Evolutionary conservation across 768 basidiomycete genomes (phyloP).

Genomic region (Asterophora lycoperdoides): DNA sequence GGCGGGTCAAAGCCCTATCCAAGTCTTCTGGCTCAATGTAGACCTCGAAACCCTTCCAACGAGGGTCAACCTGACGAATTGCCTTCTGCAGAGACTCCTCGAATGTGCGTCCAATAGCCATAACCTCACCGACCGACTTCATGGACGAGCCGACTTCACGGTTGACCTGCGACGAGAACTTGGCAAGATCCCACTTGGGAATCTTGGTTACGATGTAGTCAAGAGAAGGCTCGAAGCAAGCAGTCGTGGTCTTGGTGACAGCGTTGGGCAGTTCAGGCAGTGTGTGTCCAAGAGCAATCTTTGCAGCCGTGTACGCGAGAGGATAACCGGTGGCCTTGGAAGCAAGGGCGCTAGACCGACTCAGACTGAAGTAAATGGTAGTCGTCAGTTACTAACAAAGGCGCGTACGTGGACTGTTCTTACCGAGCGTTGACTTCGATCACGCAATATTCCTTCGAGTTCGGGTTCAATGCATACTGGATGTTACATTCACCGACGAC

Average conservation of each 20-base stretch:
- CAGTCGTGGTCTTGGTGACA: conserved; percentile 98
- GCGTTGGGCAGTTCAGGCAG: conserved; percentile 98
- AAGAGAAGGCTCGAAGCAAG: conserved; percentile 97
- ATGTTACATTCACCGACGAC: conserved; percentile 97
- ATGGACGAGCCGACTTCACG: conserved; percentile 95
- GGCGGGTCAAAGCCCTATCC: conserved; percentile 70
- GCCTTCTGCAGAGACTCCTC: conserved; percentile 99
- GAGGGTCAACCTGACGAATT: conserved; percentile 94
- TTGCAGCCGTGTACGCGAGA: conserved; percentile 97
- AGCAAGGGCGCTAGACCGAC: conserved; percentile 91
- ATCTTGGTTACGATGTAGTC: conserved; percentile 99
- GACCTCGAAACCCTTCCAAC: conserved; percentile 96
- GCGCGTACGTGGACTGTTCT: conserved; percentile 19
- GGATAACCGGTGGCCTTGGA: conserved; percentile 99
- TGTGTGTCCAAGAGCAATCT: conserved; percentile 96
- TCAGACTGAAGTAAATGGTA: conserved; percentile 40
- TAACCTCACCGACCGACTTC: conserved; percentile 99
- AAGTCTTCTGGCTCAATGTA: conserved; percentile 85
- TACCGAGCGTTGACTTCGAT: conserved; percentile 97
- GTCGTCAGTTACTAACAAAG: not conserved
- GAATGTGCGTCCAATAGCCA: conserved; percentile 99
- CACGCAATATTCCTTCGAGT: conserved; percentile 90
- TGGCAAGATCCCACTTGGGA: conserved; percentile 98
- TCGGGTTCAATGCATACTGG: conserved; percentile 96
- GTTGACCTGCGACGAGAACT: conserved; percentile 92